Evolutionary conservation across 441 rosid genomes (phyloP), one percentile per base, ranked within the genome.

Genomic region (Pelargonium citronellum): DNA sequence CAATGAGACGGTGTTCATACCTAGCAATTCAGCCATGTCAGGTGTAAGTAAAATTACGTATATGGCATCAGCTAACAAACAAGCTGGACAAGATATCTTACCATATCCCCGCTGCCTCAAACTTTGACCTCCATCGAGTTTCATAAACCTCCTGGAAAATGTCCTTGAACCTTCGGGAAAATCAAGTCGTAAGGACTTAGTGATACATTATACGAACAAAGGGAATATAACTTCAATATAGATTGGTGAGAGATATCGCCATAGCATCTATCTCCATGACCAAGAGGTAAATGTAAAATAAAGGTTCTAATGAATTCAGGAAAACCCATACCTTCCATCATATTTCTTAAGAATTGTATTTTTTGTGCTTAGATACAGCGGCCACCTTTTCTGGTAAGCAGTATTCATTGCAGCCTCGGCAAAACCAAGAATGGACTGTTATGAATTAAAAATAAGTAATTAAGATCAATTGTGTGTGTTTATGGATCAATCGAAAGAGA

Each of bases 381-480:
- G 98, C 95, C 95, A 91, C 69, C 83, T 93, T 77, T 93, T 93
- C 87, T 82, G 85, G 77, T 88, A 87, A 73, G 97, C 95, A 62
- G 91, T 91, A 83, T 76, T 87, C 97, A 93, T 88, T n/a, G 97
- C 91, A 71, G 92, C 86, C 84, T 93, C 92, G 15, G 95, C 95
- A 86, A 93, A 93, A 74, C 95, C 86, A 74, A 12, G 80, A 65
- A 91, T 89, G 44, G 97, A 93, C 98, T 91, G 87, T 51, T 39
- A 1, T 49, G 8, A 53, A 53, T 53, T 53, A 15, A 51, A 49
- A 4, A 53, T 7, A 53, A 15, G 22, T 16, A 53, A 53, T 15
- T 53, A 53, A 53, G 60, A 16, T 4, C 19, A 53, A 53, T 53
- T 53, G 51, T 9, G n/a, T 10, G n/a, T 46, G n/a, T 10, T 1